phyloP scores from a whole-genome alignment of 805 yeast genomes.

The Clavispora fructus region DNA sequence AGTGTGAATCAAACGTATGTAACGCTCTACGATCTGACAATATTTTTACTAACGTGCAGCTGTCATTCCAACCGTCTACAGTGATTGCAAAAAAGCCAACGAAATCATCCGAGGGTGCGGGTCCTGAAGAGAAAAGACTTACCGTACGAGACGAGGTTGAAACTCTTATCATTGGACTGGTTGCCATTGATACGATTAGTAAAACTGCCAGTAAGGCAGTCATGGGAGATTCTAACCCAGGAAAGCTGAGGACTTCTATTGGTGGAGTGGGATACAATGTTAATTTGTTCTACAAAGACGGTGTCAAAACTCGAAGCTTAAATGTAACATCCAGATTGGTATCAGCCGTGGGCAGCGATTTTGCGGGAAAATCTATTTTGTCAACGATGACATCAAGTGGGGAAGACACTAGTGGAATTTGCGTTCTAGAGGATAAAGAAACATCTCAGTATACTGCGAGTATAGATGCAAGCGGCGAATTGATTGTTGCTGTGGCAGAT shows the following conservation, averaged over 20 bases:
- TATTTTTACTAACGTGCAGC: conserved; percentile 1
- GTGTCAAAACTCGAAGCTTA: conserved; percentile 12
- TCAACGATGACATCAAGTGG: conserved; percentile 19
- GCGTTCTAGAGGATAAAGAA: conserved; percentile 11
- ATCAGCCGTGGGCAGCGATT: conserved; percentile 59
- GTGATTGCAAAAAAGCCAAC: not conserved
- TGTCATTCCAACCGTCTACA: conserved; percentile 2
- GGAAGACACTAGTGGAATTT: conserved; percentile 38
- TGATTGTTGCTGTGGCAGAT: conserved; percentile 77
- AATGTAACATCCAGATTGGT: conserved; percentile 35
- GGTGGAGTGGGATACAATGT: conserved; percentile 89
- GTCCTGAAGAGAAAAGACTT: not conserved
- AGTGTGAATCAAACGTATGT: not conserved
- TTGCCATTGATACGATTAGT: conserved; percentile 71
- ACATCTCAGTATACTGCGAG: conserved; percentile 75
- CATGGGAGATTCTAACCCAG: conserved; percentile 70
- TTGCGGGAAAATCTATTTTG: conserved; percentile 41
- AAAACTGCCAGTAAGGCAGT: conserved; percentile 25
- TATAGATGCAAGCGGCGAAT: conserved; percentile 56
- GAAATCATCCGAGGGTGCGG: not conserved
- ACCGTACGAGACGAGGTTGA: conserved; percentile 8
- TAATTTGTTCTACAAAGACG: conserved; percentile 49
- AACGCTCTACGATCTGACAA: not conserved
- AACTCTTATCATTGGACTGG: conserved; percentile 60
- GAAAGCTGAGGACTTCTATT: conserved; percentile 46